Evolutionary conservation across 176 grass and related monocot species (phyloP).

Genomic region (Metroxylon sagu): DNA sequence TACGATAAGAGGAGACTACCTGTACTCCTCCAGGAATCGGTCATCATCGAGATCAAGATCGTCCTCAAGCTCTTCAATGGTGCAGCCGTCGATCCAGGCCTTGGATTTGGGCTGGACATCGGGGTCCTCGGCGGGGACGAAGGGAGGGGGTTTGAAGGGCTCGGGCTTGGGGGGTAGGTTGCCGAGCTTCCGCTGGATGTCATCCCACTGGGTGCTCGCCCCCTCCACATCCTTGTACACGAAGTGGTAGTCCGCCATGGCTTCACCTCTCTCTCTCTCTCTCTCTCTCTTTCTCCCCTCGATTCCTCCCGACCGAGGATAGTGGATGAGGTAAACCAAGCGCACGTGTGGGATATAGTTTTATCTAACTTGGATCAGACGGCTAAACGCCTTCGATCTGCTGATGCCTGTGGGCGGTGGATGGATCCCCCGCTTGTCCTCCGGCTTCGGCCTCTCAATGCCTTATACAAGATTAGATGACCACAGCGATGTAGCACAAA

Average conservation of each 20-base stretch:
- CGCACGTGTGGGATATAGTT: no score
- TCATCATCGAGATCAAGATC: slow-evolving; percentile 64
- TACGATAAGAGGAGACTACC: slow-evolving; percentile 30
- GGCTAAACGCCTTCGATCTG: no score
- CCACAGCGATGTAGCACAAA: no score
- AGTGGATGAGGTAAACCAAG: no score
- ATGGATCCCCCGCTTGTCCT: no score
- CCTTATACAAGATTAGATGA: no score
- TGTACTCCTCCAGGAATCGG: slow-evolving; percentile 94
- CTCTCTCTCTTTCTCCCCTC: no score
- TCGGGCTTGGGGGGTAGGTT: slow-evolving; percentile 82
- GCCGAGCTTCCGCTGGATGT: slow-evolving; percentile 85
- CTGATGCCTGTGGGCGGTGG: no score
- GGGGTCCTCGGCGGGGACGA: slow-evolving; percentile 52
- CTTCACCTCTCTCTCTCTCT: background rate
- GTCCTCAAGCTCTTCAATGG: slow-evolving; percentile 78
- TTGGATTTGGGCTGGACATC: slow-evolving; percentile 61
- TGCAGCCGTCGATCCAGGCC: slow-evolving; percentile 68
- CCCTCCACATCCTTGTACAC: slow-evolving; percentile 96
- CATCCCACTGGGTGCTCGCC: slow-evolving; percentile 80
- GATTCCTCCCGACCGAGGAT: background rate
- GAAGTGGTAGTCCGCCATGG: slow-evolving; percentile 89
- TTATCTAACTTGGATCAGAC: no score
- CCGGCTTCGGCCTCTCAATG: no score
- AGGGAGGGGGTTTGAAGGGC: slow-evolving; percentile 67